Conservation (phyloP, 1,139 yeast genomes). For the Yarrowia galli region DNA sequence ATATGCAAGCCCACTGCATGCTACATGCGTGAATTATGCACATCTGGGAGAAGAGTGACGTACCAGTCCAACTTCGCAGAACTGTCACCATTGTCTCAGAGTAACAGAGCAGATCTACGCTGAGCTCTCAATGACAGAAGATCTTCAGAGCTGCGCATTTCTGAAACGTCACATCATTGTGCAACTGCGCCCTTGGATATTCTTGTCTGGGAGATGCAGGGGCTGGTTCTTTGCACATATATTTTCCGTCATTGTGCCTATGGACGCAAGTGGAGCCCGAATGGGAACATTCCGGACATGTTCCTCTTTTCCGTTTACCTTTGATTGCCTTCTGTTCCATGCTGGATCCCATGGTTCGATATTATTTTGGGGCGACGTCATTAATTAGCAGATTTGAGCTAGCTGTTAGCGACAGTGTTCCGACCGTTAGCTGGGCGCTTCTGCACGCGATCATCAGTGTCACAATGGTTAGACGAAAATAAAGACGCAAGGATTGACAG, state of each 20-base stretch:
- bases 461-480: background rate
- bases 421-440: background rate
- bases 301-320: background rate
- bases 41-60: background rate
- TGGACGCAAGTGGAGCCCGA: background rate
- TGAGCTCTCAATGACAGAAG: background rate
- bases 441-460: too few relatives aligned
- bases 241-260: background rate
- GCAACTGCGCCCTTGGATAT: background rate
- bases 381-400: background rate
- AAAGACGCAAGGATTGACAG: background rate
- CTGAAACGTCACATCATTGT: background rate
- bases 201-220: background rate
- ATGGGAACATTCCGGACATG: background rate
- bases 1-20: background rate
- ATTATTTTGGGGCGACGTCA: too few relatives aligned
- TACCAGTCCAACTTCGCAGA: background rate
- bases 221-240: background rate
- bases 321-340: conserved; percentile 7
- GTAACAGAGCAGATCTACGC: background rate
- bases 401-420: background rate
- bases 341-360: background rate
- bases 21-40: background rate
- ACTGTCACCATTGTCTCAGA: background rate
- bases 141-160: background rate